Base-by-base conservation (phyloP, 257 asterid species). In the Primulina tabacum region DNA sequence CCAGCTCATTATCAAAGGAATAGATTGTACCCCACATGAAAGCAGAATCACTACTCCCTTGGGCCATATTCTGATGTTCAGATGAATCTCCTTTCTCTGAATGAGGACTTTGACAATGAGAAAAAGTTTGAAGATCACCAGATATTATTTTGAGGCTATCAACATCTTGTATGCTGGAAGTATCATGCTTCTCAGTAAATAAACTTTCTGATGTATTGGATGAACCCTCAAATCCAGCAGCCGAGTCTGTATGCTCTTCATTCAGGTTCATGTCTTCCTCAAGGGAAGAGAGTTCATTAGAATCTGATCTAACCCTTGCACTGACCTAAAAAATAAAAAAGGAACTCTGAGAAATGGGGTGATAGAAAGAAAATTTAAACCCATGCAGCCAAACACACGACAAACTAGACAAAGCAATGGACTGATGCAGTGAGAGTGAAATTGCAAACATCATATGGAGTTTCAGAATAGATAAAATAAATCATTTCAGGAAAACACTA, bases 171-270 rank as follows among this genome's bases (percentile, higher is more conserved):
- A 73, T 69, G 70, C 81, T 74, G 62, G 84, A 83, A 55, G 70
- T 67, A 61, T 92, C 93, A 20, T 80, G 88, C 78, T 85, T 94
- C 73, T 89, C 99, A 29, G 93, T 85, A 64, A 81, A 88, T 30
- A 91, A 75, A 77, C 97, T 89, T 78, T 75, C 99, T 1, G 99
- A 94, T 60, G 96, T 83, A 78, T 83, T 86, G 66, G 97, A 93
- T 26, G 96, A 93, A 73, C 88, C 94, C 72, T 92, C 97, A 64
- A 83, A 78, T 62, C 92, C 95, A 58, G 82, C 76, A 43, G 83
- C 85, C 29, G 89, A 88, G 60, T 87, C 91, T 38, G 85, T 81
- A 76, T 75, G 77, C 66, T 86, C 97, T 77, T 87, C 97, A 24
- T 73, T 84, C 75, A 52, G 60, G 63, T 79, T 83, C 34, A 60